Evolutionary conservation across 148 eudicot species (phyloP), one percentile per base, ranked within the genome.

Genomic region (Tetragonia tetragonoides): DNA sequence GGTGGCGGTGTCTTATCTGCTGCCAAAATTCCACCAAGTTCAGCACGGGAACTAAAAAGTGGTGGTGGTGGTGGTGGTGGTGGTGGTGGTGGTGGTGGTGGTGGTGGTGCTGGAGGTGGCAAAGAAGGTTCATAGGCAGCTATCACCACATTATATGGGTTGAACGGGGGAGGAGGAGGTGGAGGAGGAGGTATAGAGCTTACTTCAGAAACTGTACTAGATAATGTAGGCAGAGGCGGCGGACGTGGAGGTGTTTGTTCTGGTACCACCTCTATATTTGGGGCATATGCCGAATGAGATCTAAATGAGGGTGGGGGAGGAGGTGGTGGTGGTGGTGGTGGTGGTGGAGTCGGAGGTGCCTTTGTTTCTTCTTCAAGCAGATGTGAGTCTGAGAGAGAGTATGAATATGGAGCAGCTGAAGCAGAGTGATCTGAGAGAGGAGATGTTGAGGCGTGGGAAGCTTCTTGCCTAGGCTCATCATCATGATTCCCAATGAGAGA

Each of bases 291-390:
- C 10, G 76, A 70, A 47, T 17, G 77, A 72, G 76, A 81, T 53
- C 44, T 74, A 56, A 23, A 23, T 3, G 47, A 17, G 7, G 73
- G 41, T 16, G 72, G 56, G 15, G 88, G 81, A 0, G 87, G 81
- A n/a, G 86, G 81, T 5, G 84, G 85, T 37, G 84, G 80, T 3
- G 80, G 80, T 40, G 81, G 86, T 51, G 81, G 73, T 37, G 76
- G 70, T 2, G 53, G 39, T 38, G 21, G 23, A 23, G 59, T 57
- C 46, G 49, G 28, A 74, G 15, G 38, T 73, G 77, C 76, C 73
- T 59, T 73, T 21, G 66, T 72, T 47, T 66, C 79, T 79, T 66
- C 78, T 76, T 76, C 40, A 66, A 67, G 74, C 47, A 65, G 62
- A 70, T 47, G 63, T 53, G 78, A 56, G 73, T 66, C 81, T 21